Base-by-base conservation (phyloP, 345 rosid genomes). In the Linum usitatissimum region DNA sequence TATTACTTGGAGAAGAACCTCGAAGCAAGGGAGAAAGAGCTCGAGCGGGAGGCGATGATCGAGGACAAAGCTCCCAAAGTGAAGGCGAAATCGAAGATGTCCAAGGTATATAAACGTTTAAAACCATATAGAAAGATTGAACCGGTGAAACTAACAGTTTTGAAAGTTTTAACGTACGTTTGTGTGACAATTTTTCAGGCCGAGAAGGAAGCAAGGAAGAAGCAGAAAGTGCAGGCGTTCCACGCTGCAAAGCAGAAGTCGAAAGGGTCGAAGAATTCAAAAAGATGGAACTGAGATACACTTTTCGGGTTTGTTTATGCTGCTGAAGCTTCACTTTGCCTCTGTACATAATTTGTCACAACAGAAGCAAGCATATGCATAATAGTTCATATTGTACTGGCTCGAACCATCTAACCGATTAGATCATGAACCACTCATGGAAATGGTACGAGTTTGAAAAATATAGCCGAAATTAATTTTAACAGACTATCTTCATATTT, bases 81-180 rank as follows among this genome's bases (percentile, higher is more conserved):
- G 28, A 93, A 93, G 74, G 86, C 99, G 17, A 93, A 89, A 75
- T 93, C 97, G 14, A 93, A 93, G 86, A 87, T 93, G 99, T 89
- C 99, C 18, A 89, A 89, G 80, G 93, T 80, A 23, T 23, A 23
- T 2, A 23, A 66, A 69, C 70, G 36, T 18, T 40, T 17, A 0
- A 17, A 55, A 30, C 2, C 20, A 8, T 23, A 4, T 3, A 34
- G 6, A 34, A 7, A 34, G 3, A 34, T 34, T 7, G 4, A 34
- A 34, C 8, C 38, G 38, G 38, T 34, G 38, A 34, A 34, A 34
- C 38, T 34, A 34, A 34, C 38, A 7, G 38, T 34, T 34, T 34
- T 4, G 4, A 7, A 34, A 34, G 38, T 34, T 34, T 34, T 34
- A 34, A 34, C 38, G 5, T 7, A 0, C 3, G 8, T 4, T 34